Conservation (phyloP, 2,329 filamentous ascomycete genomes). For the Cyanodermella asteris region DNA sequence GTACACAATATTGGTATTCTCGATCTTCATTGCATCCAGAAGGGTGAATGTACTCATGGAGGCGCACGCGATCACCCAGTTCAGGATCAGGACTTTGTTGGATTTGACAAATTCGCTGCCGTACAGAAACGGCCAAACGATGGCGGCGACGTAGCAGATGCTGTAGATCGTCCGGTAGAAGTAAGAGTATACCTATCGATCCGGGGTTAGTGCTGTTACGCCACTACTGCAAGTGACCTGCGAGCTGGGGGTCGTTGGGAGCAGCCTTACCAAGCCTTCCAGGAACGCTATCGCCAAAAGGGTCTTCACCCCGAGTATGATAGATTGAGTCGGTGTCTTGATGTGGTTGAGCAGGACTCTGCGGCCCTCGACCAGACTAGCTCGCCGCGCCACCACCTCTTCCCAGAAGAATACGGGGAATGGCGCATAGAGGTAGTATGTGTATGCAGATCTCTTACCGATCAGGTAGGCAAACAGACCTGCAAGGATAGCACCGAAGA, state of each 20-base stretch:
- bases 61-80: conserved; percentile 57
- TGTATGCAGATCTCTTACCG: conserved; percentile 53
- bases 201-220: too few species aligned
- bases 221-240: background rate
- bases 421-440: conserved; percentile 79
- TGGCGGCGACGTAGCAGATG: conserved; percentile 50
- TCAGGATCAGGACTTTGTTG: conserved; percentile 40
- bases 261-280: conserved; percentile 44
- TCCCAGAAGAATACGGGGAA: conserved; percentile 96
- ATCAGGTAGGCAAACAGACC: conserved; percentile 58
- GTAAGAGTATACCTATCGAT: conserved; percentile 81
- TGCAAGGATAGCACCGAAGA: conserved; percentile 58
- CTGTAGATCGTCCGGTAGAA: conserved; percentile 79
- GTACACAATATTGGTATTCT: conserved; percentile 55
- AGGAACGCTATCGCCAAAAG: conserved; percentile 52
- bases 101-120: conserved; percentile 48
- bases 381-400: conserved; percentile 62
- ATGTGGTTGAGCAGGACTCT: conserved; percentile 48
- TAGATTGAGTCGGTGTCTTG: conserved; percentile 32
- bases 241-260: conserved; percentile 2
- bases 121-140: conserved; percentile 57
- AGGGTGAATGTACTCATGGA: conserved; percentile 83
- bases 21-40: conserved; percentile 65
- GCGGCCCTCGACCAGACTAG: conserved; percentile 44
- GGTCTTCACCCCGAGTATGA: conserved; percentile 40